A percentile compares a stretch with the other conserved stretches of the same genome.
Evolutionary conservation across 2,329 filamentous ascomycete species (phyloP).

Genomic region (Phialophora macrospora): DNA sequence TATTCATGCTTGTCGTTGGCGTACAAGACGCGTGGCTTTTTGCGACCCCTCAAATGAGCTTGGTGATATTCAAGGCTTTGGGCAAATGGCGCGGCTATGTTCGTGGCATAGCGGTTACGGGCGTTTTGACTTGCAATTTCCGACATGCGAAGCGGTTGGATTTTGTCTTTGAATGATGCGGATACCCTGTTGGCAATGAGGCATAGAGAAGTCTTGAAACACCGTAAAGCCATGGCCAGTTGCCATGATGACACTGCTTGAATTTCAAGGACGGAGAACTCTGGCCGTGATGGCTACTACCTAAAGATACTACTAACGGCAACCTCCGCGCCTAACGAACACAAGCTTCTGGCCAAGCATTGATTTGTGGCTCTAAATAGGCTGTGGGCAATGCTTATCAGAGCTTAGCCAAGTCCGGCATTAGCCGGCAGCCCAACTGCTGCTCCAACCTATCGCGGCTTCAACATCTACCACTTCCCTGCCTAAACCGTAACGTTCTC

Average conservation of each 20-base stretch:
- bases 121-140: background rate
- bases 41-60: background rate
- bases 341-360: background rate
- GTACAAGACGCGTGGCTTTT: background rate
- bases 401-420: background rate
- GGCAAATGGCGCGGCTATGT: background rate
- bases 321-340: background rate
- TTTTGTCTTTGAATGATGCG: slow-evolving; percentile 4
- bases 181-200: slow-evolving; percentile 9
- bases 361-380: background rate
- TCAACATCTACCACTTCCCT: background rate
- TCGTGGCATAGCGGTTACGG: background rate
- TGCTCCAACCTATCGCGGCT: background rate
- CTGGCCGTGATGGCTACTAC: background rate
- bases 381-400: background rate
- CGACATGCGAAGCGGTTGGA: background rate
- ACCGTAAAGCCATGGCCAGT: background rate
- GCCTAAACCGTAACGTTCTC: background rate
- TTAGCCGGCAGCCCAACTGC: background rate
- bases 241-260: background rate
- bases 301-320: too few relatives aligned
- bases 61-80: background rate
- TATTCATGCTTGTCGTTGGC: background rate
- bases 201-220: background rate
- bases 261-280: background rate